These are phyloP conservation scores for Phytophthora podocarpi DNA, from an alignment of 352 stramenopile genomes.

Conservation along the genomic window DNA sequence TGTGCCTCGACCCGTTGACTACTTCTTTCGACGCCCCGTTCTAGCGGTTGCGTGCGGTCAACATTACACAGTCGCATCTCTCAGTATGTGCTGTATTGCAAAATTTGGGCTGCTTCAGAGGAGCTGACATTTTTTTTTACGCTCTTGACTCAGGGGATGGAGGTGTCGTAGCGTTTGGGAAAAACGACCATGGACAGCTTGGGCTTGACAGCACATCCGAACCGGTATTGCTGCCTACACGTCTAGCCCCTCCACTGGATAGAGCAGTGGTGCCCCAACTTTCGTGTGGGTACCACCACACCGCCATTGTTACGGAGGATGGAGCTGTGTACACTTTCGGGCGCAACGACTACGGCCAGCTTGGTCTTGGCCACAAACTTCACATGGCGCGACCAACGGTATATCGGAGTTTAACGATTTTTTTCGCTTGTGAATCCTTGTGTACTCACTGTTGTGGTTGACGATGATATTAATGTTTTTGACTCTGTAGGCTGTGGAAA, in stretches of 20 bases:
- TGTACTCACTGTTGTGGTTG: not conserved
- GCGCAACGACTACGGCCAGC: conserved; percentile 93
- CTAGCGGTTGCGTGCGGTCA: conserved; percentile 88
- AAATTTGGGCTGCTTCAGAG: not conserved
- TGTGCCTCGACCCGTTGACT: conserved; percentile 59
- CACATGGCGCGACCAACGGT: conserved; percentile 65
- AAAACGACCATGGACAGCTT: conserved; percentile 94
- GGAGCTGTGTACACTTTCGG: conserved; percentile 89
- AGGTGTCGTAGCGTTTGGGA: conserved; percentile 86
- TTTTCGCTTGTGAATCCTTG: not conserved
- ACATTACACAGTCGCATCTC: conserved; percentile 85
- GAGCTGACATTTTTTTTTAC: conserved; percentile 2
- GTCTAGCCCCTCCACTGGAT: conserved; percentile 60
- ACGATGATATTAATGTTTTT: not conserved
- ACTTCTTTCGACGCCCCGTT: conserved; percentile 52
- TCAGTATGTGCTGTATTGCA: conserved; percentile 39
- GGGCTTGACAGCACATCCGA: conserved; percentile 65
- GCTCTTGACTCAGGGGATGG: conserved; percentile 40
- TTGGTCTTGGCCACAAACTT: conserved; percentile 89
- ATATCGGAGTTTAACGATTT: conserved; percentile 8
- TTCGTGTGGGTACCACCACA: conserved; percentile 94
- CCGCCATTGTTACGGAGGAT: conserved; percentile 69
- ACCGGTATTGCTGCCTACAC: conserved; percentile 51
- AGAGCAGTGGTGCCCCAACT: conserved; percentile 72
- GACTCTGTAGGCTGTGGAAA: conserved; percentile 48